Conservation (phyloP, 176 grass and related monocot genomes). For the Oryza brachyantha region DNA sequence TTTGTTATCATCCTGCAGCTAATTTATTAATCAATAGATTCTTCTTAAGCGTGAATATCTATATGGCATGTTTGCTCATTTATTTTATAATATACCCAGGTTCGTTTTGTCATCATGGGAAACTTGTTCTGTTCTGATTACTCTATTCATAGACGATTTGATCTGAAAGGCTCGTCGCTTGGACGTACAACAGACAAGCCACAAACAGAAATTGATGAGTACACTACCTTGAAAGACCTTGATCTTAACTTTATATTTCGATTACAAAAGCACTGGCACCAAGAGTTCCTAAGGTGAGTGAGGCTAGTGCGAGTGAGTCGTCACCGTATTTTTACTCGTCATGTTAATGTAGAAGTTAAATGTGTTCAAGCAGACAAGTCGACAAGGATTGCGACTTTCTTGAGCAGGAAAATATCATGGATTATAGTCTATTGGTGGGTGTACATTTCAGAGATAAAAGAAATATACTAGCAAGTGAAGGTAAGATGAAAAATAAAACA, state of each 20-base stretch:
- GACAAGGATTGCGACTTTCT: constrained; percentile 96
- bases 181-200: constrained; percentile 86
- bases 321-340: background rate
- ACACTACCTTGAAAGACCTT: constrained; percentile 93
- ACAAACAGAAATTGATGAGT: constrained; percentile 84
- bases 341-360: constrained; percentile 15
- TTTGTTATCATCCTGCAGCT: constrained; percentile 4
- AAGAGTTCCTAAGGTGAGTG: constrained; percentile 82
- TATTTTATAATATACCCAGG: constrained; percentile 47
- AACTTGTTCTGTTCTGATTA: constrained; percentile 87
- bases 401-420: constrained; percentile 99
- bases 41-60: background rate
- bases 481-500: constrained; percentile 47
- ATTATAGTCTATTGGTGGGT: constrained; percentile 95
- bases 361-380: constrained; percentile 65
- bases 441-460: constrained; percentile 79
- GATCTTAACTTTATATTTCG: constrained; percentile 98
- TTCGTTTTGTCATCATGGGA: constrained; percentile 99
- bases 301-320: background rate
- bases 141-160: constrained; percentile 80
- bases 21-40: constrained; percentile 1
- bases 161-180: constrained; percentile 90
- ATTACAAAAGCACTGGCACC: constrained; percentile 68
- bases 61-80: constrained; percentile 22
- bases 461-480: constrained; percentile 56